Percentiles rank a stretch among this genome's conserved stretches.
phyloP scores from a whole-genome alignment of 2,329 filamentous ascomycete species.

The Rhynchosporium graminicola region DNA sequence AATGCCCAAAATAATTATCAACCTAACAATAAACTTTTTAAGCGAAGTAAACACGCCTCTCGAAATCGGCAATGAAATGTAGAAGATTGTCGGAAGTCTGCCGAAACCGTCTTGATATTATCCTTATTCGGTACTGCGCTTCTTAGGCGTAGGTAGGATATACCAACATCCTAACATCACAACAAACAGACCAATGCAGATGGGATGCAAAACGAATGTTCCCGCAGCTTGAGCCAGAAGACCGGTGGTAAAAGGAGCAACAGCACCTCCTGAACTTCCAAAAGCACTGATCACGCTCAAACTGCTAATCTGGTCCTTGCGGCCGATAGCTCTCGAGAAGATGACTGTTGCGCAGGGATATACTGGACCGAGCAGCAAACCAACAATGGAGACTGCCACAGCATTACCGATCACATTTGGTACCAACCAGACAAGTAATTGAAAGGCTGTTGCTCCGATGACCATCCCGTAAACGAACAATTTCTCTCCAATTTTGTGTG shows the following conservation, averaged over 20 bases:
- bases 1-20: constrained; percentile 10
- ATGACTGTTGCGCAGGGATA: constrained; percentile 73
- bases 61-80: no score
- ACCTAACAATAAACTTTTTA: background rate
- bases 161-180: constrained; percentile 69
- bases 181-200: constrained; percentile 65
- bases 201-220: constrained; percentile 52
- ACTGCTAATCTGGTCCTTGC: constrained; percentile 60
- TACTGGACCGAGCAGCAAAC: constrained; percentile 74
- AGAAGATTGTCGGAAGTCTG: no score
- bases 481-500: constrained; percentile 70
- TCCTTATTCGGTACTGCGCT: constrained; percentile 57
- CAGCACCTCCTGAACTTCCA: constrained; percentile 68
- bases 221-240: constrained; percentile 49
- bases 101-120: background rate
- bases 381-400: constrained; percentile 68
- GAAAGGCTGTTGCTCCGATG: constrained; percentile 62
- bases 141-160: constrained; percentile 54
- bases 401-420: constrained; percentile 73
- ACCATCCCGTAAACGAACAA: constrained; percentile 65
- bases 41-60: no score
- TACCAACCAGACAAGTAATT: constrained; percentile 77
- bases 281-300: constrained; percentile 70
- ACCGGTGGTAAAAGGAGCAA: constrained; percentile 55
- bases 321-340: constrained; percentile 60